Conservation (phyloP, 1,139 yeast species). For the Geotrichum fermentans region DNA sequence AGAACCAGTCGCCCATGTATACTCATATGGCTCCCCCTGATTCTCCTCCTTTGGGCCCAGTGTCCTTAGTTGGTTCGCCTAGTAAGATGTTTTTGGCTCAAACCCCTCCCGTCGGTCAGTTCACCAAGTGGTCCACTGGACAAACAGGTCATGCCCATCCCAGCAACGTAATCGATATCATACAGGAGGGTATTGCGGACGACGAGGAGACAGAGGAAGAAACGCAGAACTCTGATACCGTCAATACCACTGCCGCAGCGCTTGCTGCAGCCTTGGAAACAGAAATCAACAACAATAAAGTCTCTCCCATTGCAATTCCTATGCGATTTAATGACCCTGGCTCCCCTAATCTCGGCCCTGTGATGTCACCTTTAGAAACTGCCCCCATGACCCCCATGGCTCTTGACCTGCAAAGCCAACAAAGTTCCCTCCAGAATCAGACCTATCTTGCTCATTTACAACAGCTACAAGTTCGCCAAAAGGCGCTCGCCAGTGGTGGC, state of each 20-base stretch:
- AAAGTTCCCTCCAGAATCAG: conserved; percentile 8
- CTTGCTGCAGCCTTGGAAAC: conserved; percentile 11
- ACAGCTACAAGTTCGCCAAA: conserved; percentile 4
- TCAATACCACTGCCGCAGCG: conserved; percentile 18
- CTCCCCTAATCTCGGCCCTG: conserved; percentile 19
- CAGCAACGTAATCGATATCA: conserved; percentile 8
- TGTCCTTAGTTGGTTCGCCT: conserved; percentile 20
- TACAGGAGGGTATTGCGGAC: conserved; percentile 2
- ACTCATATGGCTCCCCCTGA: conserved; percentile 18
- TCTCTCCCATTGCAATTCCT: conserved; percentile 14
- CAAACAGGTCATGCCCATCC: not conserved
- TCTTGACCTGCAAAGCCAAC: conserved; percentile 14
- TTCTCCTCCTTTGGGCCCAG: conserved; percentile 19
- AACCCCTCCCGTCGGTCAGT: conserved; percentile 17
- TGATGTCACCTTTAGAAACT: conserved; percentile 16
- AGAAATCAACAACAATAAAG: conserved; percentile 5
- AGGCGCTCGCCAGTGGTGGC: not conserved
- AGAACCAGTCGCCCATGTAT: conserved; percentile 14
- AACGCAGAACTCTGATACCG: conserved; percentile 3
- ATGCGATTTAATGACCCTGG: conserved; percentile 14
- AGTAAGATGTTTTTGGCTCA: conserved; percentile 18
- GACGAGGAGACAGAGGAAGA: not conserved
- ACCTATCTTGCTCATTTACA: conserved; percentile 5
- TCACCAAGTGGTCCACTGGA: not conserved
- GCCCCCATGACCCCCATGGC: conserved; percentile 23